Base-by-base conservation (phyloP, 1,284 basidiomycete genomes). In the Melanopsichium pennsylvanicum region DNA sequence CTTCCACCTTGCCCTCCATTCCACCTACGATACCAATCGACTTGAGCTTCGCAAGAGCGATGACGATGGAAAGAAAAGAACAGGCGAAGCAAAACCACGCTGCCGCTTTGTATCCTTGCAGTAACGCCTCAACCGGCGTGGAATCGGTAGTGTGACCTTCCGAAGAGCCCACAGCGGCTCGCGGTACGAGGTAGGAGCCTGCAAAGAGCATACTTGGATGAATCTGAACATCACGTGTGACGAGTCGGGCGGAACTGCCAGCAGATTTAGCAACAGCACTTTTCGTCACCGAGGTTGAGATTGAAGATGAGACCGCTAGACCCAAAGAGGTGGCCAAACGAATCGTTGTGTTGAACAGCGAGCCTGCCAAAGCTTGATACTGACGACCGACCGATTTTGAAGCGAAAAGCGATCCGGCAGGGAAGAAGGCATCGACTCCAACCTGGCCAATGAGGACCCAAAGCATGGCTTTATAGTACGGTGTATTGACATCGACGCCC, bases 391-490 rank as follows among this genome's bases (percentile, higher is more conserved):
- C 71, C 18, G 63, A 58, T 7, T 66, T 59, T 38, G 64, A 72
- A 11, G 69, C 61, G 21, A 68, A 74, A 16, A 79, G 42, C 21
- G 58, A 48, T 4, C 64, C 71, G 8, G 62, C 63, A 0, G 74
- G 69, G 56, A 71, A 75, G 43, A 74, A 71, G 29, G 70, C 39
- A 32, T 79, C 78, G 1, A 76, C 59, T 2, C 50, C 70, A 2
- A 75, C 71, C 11, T 66, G 47, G 16, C 90, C 72, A 61, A 89
- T 84, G 32, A 91, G 87, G 1, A 88, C 87, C 4, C 90, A 89
- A 83, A 95, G 93, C 13, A 88, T 88, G 54, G 86, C 89, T 1
- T 87, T 87, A 91, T 91, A 93, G 79, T 89, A 95, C 1, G 86
- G 81, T 4, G 84, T 84, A 3, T 83, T 61, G 0, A 87, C 85